Base-by-base conservation (phyloP, 495 filamentous ascomycete species). In the Penicillium chermesinum region DNA sequence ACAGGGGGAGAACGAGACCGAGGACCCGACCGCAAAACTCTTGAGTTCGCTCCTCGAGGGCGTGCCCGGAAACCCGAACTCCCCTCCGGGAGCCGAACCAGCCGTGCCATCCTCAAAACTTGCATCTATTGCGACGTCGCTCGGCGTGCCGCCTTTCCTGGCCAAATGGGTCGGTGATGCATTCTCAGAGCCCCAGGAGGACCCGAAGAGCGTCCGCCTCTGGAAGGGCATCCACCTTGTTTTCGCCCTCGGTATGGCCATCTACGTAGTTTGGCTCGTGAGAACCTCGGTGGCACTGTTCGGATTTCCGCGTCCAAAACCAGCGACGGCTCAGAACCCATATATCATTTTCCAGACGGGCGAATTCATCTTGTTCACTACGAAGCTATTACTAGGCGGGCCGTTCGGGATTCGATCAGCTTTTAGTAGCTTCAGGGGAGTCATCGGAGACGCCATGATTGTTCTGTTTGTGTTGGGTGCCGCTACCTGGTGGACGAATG, bases 321-420 rank as follows among this genome's bases (percentile, higher is more conserved):
- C 40, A 83, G 90, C 73, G 71, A 78, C 52, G 76, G 88, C 46
- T 65, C 77, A 62, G 72, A 78, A 75, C 38, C 74, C 78, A 17
- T 96, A 93, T 67, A 80, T 85, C 55, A 78, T 85, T 44, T 96
- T 96, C 59, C 82, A 86, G 16, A 89, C 88, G 2, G 86, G 81
- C 9, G 88, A 96, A 71, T 63, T 90, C 45, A 52, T 91, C 22
- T 61, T 95, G 53, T 78, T 86, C 51, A 78, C 77, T 7, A 78
- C 78, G 17, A 71, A 87, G 50, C 83, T 82, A 46, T 77, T 89
- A 53, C 32, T 85, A 42, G 70, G 64, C 52, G 67, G 61, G 44
- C 47, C 49, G 7, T 54, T 41, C 13, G 69, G 67, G 12, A 75
- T 83, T 10, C 71, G 83, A 48, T 53, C 85, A 63, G 82, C 80